phyloP scores from a whole-genome alignment of 2,329 filamentous ascomycete species.

The Nemania sp. region DNA sequence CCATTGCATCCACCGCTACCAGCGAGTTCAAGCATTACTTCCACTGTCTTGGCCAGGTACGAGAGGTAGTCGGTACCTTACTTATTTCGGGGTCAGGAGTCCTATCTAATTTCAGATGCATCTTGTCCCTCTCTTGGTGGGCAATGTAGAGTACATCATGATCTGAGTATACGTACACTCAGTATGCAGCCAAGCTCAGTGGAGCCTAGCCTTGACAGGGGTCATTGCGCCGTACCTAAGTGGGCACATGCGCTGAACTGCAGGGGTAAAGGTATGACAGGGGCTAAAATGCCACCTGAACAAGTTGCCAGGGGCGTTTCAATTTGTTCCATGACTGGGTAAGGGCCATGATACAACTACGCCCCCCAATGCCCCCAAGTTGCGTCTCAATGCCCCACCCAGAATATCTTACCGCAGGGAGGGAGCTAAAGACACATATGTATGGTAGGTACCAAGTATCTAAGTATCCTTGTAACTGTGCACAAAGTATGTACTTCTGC shows the following conservation, averaged over 20 bases:
- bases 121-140: constrained; percentile 29
- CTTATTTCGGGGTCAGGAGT: constrained; percentile 35
- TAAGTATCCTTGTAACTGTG: constrained; percentile 6
- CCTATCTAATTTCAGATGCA: constrained; percentile 37
- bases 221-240: constrained; percentile 5
- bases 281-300: constrained; percentile 11
- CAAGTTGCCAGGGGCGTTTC: constrained; percentile 39
- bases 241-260: constrained; percentile 21
- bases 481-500: constrained; percentile 12
- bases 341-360: constrained; percentile 19
- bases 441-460: neutral
- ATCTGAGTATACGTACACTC: neutral
- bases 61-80: constrained; percentile 6
- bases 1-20: constrained; percentile 6
- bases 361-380: neutral
- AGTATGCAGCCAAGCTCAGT: constrained; percentile 9
- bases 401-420: neutral
- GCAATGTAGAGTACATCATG: constrained; percentile 37
- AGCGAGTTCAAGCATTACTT: constrained; percentile 1
- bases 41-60: constrained; percentile 1
- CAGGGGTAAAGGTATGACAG: constrained; percentile 21
- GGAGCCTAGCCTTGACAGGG: neutral
- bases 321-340: constrained; percentile 37
- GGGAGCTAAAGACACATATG: neutral
- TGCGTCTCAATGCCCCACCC: constrained; percentile 12